Evolutionary conservation across 139 green algal genomes (phyloP), one percentile per base, ranked within the genome.

Genomic region (Monoraphidium neglectum): DNA sequence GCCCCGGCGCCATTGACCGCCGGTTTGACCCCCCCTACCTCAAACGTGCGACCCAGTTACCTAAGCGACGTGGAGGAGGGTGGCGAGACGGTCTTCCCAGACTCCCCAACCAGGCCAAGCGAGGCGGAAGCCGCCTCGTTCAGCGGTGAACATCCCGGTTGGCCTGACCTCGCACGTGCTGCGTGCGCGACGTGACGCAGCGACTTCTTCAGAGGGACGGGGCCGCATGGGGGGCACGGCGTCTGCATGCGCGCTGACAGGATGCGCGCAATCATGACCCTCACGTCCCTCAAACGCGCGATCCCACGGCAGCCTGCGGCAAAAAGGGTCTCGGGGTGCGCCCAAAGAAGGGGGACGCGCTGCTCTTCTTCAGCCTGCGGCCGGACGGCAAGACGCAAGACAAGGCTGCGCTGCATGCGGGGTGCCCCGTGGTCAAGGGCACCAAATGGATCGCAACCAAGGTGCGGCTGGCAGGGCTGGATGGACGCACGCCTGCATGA

Each of bases 371-470:
- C 65, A 79, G 51, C 43, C 49, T 87, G 30, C 76, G 54, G 3
- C 72, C 59, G 16, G 69, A 71, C 16, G 53, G 61, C 26, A 28
- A 24, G 23, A 64, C 61, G 33, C 43, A 51, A 12, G 81, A 86
- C 59, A 2, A 33, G 23, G 38, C 46, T 0, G 77, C 76, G 12
- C 38, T 83, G 72, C 81, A 86, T 66, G 72, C 76, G 18, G 76
- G 76, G 23, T 86, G 81, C 67, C 81, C 81, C 1, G 70, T 83
- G 37, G 51, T 77, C 15, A n/a, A 67, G 10, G 81, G 76, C 13
- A 73, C 70, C 51, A 86, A 86, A 37, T 86, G 77, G 76, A 81
- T 65, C 1, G 81, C 81, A 3, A 86, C 81, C 8, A 21, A 82
- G 73, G 30, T 86, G 80, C 74, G 43, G 43, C n/a, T n/a, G 43